A percentile compares a stretch with the other conserved stretches of the same genome.
Conservation (phyloP, 1,284 basidiomycete species). For the Naganishia liquefaciens region DNA sequence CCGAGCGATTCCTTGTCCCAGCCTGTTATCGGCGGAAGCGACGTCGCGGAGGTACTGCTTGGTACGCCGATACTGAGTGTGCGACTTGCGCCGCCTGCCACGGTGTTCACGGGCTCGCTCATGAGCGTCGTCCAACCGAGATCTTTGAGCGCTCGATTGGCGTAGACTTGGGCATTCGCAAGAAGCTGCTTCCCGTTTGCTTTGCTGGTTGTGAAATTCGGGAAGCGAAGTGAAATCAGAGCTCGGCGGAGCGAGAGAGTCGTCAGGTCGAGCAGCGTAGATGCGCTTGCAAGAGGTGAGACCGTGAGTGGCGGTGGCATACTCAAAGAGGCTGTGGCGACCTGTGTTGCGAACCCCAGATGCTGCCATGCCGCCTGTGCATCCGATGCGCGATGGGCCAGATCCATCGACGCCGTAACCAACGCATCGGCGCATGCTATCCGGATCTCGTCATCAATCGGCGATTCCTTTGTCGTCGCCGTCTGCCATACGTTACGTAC, state of each 20-base stretch:
- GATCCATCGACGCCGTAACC: neutral
- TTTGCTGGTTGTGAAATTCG: neutral
- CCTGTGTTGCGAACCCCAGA: constrained; percentile 1
- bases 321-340: constrained; percentile 10
- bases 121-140: constrained; percentile 24
- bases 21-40: constrained; percentile 16
- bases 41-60: neutral
- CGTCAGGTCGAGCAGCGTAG: constrained; percentile 25
- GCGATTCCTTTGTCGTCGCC: constrained; percentile 11
- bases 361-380: constrained; percentile 15
- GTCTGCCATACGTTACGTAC: constrained; percentile 9
- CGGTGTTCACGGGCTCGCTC: constrained; percentile 2
- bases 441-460: constrained; percentile 12
- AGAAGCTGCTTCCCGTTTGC: constrained; percentile 14
- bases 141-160: constrained; percentile 26
- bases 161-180: constrained; percentile 31
- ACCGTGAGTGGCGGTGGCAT: constrained; percentile 14
- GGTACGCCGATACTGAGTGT: constrained; percentile 25
- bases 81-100: neutral
- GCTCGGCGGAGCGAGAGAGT: constrained; percentile 26
- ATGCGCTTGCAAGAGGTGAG: constrained; percentile 23
- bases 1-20: constrained; percentile 28
- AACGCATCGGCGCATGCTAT: constrained; percentile 14
- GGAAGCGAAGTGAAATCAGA: neutral
- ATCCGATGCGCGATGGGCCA: neutral